Conservation (phyloP, 768 basidiomycete genomes). For the Leucogyrophana mollusca region DNA sequence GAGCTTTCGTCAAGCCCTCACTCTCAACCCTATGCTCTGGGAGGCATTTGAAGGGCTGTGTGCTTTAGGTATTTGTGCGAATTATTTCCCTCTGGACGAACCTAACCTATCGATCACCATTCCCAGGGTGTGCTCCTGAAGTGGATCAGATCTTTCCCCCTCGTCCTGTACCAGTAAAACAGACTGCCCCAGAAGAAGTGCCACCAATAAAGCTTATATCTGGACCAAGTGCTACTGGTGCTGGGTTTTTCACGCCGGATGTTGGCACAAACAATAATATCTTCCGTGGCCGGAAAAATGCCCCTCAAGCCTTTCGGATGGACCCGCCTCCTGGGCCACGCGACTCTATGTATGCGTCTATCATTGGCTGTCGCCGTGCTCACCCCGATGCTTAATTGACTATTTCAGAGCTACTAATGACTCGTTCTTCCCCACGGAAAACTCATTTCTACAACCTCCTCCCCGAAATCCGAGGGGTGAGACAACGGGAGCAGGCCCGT, state of each 20-base stretch:
- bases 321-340: conserved; percentile 47
- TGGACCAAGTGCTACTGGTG: conserved; percentile 57
- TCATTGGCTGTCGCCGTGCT: conserved; percentile 1
- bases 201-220: conserved; percentile 34
- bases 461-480: conserved; percentile 44
- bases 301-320: conserved; percentile 56
- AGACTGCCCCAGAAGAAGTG: conserved; percentile 50
- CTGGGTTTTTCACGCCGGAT: conserved; percentile 79
- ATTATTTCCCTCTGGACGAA: too few relatives aligned
- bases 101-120: conserved; percentile 8
- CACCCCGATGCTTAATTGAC: conserved; percentile 13
- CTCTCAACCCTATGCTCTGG: conserved; percentile 80
- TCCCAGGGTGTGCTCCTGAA: conserved; percentile 63
- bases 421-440: conserved; percentile 51
- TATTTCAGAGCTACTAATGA: conserved; percentile 57
- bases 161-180: conserved; percentile 55
- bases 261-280: conserved; percentile 51
- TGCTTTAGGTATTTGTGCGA: conserved; percentile 53
- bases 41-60: conserved; percentile 92
- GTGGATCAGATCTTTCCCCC: conserved; percentile 74
- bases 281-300: conserved; percentile 58
- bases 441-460: conserved; percentile 51
- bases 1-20: conserved; percentile 71
- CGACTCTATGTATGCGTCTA: conserved; percentile 58
- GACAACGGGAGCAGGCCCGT: conserved; percentile 36